Conservation (phyloP, 2,329 filamentous ascomycete species). For the Sporothrix globosa region DNA sequence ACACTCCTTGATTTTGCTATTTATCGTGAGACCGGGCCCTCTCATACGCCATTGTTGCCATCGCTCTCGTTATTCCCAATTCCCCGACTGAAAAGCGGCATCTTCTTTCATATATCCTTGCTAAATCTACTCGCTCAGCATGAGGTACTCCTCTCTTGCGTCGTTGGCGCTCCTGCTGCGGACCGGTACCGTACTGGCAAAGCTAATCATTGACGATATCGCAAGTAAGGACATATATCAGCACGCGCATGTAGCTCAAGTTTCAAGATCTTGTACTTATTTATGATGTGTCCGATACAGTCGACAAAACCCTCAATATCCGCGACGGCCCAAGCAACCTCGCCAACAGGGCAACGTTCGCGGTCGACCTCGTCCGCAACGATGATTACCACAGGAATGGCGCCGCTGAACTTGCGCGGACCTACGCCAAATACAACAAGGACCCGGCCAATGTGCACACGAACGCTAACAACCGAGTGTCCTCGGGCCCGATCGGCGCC, state of each 20-base stretch:
- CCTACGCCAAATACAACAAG: conserved; percentile 47
- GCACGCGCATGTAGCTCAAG: too few species aligned
- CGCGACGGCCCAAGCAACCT: background rate
- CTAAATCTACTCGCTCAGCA: background rate
- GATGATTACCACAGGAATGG: conserved; percentile 43
- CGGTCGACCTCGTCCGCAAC: conserved; percentile 45
- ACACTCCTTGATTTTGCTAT: background rate
- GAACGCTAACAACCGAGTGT: conserved; percentile 22
- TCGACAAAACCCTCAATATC: background rate
- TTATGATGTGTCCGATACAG: background rate
- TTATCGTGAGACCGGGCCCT: background rate
- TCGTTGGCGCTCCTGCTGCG: conserved; percentile 21
- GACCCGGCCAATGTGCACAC: conserved; percentile 38
- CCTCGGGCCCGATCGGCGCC: conserved; percentile 39
- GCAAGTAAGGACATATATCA: background rate
- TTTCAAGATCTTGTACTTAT: background rate
- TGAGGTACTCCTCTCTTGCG: conserved; percentile 6
- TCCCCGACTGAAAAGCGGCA: background rate
- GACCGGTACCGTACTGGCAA: conserved; percentile 9
- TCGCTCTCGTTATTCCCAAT: background rate
- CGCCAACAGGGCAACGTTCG: conserved; percentile 36
- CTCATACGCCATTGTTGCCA: background rate
- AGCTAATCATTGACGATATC: background rate
- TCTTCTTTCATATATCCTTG: background rate
- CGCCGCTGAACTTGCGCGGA: conserved; percentile 41